Evolutionary conservation across 306 rosid species (phyloP).

Genomic region (Dalbergia cochinchinensis): DNA sequence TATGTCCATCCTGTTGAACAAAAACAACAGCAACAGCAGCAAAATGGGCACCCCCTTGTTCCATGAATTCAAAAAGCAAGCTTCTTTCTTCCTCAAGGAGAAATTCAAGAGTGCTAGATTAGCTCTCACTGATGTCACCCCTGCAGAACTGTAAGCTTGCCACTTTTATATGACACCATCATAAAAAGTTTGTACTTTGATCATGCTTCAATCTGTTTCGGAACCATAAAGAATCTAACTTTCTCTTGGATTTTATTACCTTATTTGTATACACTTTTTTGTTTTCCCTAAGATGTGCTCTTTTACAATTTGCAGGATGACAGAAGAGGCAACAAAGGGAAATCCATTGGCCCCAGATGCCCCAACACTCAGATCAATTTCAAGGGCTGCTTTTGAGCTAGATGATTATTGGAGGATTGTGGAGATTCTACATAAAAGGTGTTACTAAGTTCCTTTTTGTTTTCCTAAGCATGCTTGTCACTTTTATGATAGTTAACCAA

Average conservation of each 20-base stretch:
- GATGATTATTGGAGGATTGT: constrained; percentile 84
- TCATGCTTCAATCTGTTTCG: constrained; percentile 19
- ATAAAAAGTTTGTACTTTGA: constrained; percentile 24
- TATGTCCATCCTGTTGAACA: constrained; percentile 60
- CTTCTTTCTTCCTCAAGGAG: constrained; percentile 92
- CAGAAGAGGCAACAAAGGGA: constrained; percentile 86
- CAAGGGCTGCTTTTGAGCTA: constrained; percentile 93
- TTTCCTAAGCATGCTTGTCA: neutral
- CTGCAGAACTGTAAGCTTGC: constrained; percentile 73
- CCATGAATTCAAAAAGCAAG: constrained; percentile 85
- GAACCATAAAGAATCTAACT: neutral
- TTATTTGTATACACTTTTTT: neutral
- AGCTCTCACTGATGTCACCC: constrained; percentile 95
- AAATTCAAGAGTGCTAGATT: constrained; percentile 92
- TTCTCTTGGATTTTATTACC: constrained; percentile 28
- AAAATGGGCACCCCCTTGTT: constrained; percentile 65
- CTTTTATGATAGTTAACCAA: neutral
- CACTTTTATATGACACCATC: neutral
- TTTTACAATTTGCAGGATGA: constrained; percentile 59
- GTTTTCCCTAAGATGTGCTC: neutral
- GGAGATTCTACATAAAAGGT: constrained; percentile 66
- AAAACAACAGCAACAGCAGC: constrained; percentile 44
- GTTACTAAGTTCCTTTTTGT: neutral
- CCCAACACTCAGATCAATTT: constrained; percentile 78
- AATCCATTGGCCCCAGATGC: constrained; percentile 76